Percentiles rank a stretch among this genome's conserved stretches.
Evolutionary conservation across 352 stramenopile species (phyloP).

Genomic region (Globisporangium iwayamae): DNA sequence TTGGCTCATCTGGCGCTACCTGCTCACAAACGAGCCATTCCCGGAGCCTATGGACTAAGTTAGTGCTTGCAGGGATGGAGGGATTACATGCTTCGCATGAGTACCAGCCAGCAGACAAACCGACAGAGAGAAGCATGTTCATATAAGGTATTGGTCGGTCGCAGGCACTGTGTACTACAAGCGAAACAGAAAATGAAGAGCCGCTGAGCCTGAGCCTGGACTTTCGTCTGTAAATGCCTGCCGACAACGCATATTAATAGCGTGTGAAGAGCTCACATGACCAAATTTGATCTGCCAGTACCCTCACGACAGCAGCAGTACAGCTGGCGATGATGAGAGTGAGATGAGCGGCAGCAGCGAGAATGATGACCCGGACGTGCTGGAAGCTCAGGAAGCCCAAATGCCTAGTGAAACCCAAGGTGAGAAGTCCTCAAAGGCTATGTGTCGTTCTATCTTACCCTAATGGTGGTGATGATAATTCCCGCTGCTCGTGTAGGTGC

Average conservation of each 20-base stretch:
- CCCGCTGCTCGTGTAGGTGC: background rate
- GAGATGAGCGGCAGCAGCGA: constrained; percentile 3
- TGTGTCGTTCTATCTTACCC: no score
- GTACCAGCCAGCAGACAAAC: no score
- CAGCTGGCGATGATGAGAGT: background rate
- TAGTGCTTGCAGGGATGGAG: no score
- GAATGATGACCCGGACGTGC: background rate
- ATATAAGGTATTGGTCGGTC: no score
- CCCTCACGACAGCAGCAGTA: background rate
- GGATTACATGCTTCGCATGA: no score
- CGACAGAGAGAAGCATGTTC: no score
- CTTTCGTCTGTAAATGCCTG: no score
- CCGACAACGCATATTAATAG: background rate
- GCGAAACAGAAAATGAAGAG: no score
- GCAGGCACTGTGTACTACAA: no score
- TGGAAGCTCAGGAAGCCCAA: background rate
- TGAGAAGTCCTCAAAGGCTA: background rate
- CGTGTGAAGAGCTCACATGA: background rate
- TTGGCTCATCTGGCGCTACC: constrained; percentile 83
- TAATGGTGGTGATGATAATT: background rate
- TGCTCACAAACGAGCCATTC: constrained; percentile 82
- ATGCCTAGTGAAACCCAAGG: background rate
- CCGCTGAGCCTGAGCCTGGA: no score
- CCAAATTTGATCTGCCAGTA: background rate
- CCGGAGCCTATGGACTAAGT: constrained; percentile 55